Conservation (phyloP, 2,329 filamentous ascomycete species). For the Colletotrichum plurivorum region DNA sequence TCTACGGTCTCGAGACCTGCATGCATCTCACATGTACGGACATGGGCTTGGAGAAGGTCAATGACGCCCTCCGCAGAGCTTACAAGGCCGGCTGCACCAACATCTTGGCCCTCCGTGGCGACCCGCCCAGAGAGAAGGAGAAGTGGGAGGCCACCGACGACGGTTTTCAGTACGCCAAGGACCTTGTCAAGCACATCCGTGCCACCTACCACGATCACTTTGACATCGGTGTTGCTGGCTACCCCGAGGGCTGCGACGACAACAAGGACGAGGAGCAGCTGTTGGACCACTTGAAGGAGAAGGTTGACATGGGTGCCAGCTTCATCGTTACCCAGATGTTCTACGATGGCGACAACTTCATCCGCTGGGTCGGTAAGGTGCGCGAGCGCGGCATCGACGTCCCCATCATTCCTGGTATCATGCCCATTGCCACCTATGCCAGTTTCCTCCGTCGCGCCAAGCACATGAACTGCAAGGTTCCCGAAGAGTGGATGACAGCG, state of each 20-base stretch:
- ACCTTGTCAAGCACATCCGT: slow-evolving; percentile 88
- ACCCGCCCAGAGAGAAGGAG: slow-evolving; percentile 93
- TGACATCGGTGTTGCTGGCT: slow-evolving; percentile 96
- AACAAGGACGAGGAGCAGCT: slow-evolving; percentile 88
- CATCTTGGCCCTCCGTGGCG: slow-evolving; percentile 92
- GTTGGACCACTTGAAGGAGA: slow-evolving; percentile 92
- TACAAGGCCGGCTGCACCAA: slow-evolving; percentile 98
- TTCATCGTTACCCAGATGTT: slow-evolving; percentile 99
- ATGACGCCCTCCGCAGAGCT: slow-evolving; percentile 87
- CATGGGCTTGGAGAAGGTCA: slow-evolving; percentile 94
- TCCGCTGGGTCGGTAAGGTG: slow-evolving; percentile 90
- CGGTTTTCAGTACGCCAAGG: slow-evolving; percentile 92
- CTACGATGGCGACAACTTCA: slow-evolving; percentile 96
- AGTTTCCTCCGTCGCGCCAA: slow-evolving; percentile 91
- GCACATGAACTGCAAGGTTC: slow-evolving; percentile 91
- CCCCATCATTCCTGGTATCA: slow-evolving; percentile 88
- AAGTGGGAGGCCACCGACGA: slow-evolving; percentile 92
- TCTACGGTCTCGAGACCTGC: slow-evolving; percentile 96
- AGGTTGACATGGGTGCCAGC: slow-evolving; percentile 92
- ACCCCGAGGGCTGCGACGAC: slow-evolving; percentile 95
- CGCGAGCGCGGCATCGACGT: slow-evolving; percentile 87
- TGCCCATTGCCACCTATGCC: slow-evolving; percentile 92
- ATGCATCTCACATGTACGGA: slow-evolving; percentile 99
- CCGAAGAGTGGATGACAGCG: slow-evolving; percentile 82
- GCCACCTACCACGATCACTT: slow-evolving; percentile 82